Base-by-base conservation (phyloP, 352 stramenopile species). In the Phytophthora melonis region DNA sequence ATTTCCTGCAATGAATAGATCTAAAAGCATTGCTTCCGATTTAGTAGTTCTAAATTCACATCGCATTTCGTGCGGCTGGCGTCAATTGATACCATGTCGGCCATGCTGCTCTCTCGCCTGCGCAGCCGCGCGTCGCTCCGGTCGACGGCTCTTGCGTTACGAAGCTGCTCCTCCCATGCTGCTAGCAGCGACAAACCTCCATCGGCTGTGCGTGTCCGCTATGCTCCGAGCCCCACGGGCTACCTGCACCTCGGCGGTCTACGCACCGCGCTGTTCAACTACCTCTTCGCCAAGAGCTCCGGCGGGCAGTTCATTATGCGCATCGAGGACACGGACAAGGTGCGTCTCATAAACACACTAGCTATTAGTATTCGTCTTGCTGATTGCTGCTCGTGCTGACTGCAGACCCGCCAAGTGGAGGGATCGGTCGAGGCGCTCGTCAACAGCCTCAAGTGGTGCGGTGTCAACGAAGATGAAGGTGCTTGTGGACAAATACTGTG, bases 401-500 rank as follows among this genome's bases (percentile, higher is more conserved):
- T 69, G 41, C 52, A 88, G 81, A 97, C 88, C 13, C 92, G 94
- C 5, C 88, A 97, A 74, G 89, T 98, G 43, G 78, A 93, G 13
- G 91, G 91, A 6, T 97, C 93, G 0, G 59, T 94, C 16, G 92
- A 97, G 25, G 83, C 90, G 47, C 86, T 98, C 2, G 73, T 96
- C n/a, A 77, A 89, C 39, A 97, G 87, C 18, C 79, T 99, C 62
- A 83, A 89, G 52, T 99, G 97, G 97, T 94, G 98, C 39, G 97
- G 97, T n/a, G 75, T 99, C 5, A 69, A 93, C n/a, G 98, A 98
- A 79, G 98, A 99, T 75, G 98, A 99, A 93, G 98, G 88, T 94
- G 45, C 36, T 55, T 16, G 18, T 9, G 10, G 19, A 19, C 18
- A 2, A 4, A 41, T 19, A 21, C 27, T 30, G 14, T 53, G 13